Evolutionary conservation across 768 basidiomycete genomes (phyloP), one percentile per base, ranked within the genome.

Genomic region (Tephrocybe sp.): DNA sequence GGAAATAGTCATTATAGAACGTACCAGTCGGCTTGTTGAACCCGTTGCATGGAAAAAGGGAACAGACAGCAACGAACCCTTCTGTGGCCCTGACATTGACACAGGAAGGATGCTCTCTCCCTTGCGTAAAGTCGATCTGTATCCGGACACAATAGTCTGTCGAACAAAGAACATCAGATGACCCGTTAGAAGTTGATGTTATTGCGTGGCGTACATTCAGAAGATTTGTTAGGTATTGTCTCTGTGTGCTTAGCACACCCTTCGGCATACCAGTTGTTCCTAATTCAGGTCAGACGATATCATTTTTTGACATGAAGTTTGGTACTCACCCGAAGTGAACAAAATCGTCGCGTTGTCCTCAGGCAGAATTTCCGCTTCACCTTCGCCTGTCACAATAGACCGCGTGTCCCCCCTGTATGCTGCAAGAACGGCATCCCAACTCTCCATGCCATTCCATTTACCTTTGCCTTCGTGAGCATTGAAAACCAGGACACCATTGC

Each of bases 31-130:
- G 43, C 61, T 62, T 7, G 56, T 57, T 9, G 57, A 53, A 2
- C 77, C 81, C 9, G 79, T 81, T 7, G 79, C 81, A 63, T 84
- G 83, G 65, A 85, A 84, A 8, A 85, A 63, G 1, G 83, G 83
- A 0, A 81, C 79, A n/a, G 76, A 70, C 24, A 83, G 61, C 32
- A 83, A 60, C 28, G 71, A 58, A 10, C 71, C 75, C 51, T 68
- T 72, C 61, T 77, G 75, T 5, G 73, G 68, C 5, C 68, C 75
- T n/a, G 63, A 45, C 2, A 65, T 54, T 4, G 64, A 58, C n/a
- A 36, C n/a, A 2, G 58, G 54, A 11, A 70, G 59, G 18, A 74
- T 60, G 32, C 63, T 54, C 10, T 75, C 73, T 39, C 77, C 75
- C 45, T 68, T 63, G 23, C 75, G 65, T 25, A 79, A 63, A 4